These are phyloP conservation scores for Tieghemiomyces parasiticus DNA, from an alignment of 192 early-diverging fungal species.

Conservation along the genomic window DNA sequence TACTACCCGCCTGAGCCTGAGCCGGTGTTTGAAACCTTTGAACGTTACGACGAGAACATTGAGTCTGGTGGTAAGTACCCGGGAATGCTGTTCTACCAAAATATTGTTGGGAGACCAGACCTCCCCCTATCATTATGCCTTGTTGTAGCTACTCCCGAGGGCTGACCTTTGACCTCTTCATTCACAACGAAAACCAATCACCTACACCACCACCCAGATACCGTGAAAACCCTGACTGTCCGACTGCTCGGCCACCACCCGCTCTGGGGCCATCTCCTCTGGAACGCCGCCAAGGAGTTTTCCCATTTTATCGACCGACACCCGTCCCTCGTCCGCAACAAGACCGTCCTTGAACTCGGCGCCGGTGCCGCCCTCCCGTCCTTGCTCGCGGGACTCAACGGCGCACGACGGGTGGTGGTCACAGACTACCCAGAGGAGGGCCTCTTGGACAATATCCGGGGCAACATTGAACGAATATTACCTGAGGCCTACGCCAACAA, in stretches of 20 bases:
- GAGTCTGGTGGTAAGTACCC: conserved; percentile 1
- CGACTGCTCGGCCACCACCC: conserved; percentile 58
- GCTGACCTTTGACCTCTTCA: no score
- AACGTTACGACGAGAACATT: conserved; percentile 25
- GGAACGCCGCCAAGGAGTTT: conserved; percentile 81
- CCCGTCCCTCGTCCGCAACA: conserved; percentile 36
- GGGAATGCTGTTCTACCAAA: background rate
- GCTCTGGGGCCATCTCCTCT: conserved; percentile 77
- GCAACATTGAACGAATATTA: conserved; percentile 42
- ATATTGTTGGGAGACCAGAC: background rate
- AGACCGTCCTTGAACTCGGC: conserved; percentile 66
- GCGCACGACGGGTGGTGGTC: conserved; percentile 42
- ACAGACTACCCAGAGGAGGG: conserved; percentile 41
- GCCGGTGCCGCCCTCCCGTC: conserved; percentile 73
- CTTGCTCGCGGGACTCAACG: conserved; percentile 50
- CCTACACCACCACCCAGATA: conserved; percentile 7
- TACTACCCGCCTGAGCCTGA: conserved; percentile 32
- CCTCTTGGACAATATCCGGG: conserved; percentile 58
- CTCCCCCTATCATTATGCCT: no score
- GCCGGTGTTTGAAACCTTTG: conserved; percentile 36
- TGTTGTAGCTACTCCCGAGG: no score
- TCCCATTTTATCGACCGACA: conserved; percentile 61
- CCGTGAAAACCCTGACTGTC: conserved; percentile 25
- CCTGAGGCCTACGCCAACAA: conserved; percentile 12
- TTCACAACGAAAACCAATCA: no score